These are phyloP conservation scores for Sporothrix sp. DNA, from an alignment of 2,329 filamentous ascomycete species.

Conservation along the genomic window DNA sequence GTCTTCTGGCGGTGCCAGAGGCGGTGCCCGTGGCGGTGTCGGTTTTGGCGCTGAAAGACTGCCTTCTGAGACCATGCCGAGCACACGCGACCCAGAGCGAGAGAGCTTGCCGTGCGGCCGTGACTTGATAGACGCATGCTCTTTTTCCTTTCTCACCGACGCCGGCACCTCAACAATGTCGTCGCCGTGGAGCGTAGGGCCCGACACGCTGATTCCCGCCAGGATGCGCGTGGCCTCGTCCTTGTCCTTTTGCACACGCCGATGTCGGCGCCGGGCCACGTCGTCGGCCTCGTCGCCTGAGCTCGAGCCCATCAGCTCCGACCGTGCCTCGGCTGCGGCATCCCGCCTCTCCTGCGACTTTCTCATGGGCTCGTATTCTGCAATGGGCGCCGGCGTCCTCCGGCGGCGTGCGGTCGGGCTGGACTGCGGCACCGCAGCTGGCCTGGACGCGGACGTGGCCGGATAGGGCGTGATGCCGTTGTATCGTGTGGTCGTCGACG, in stretches of 20 bases:
- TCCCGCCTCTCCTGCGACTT: conserved; percentile 35
- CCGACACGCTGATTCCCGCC: conserved; percentile 30
- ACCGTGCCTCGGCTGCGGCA: conserved; percentile 13
- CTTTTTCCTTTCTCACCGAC: conserved; percentile 25
- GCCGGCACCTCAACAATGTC: conserved; percentile 28
- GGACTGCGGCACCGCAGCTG: background rate
- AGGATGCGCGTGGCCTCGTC: conserved; percentile 33
- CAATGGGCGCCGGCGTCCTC: conserved; percentile 25
- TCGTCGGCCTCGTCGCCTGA: conserved; percentile 25
- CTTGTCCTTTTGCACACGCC: conserved; percentile 29
- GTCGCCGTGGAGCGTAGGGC: conserved; percentile 26
- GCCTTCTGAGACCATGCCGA: conserved; percentile 5
- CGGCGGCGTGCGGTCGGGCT: conserved; percentile 3
- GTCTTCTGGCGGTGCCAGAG: background rate
- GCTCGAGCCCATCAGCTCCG: conserved; percentile 19
- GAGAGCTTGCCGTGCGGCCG: background rate
- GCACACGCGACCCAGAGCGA: background rate
- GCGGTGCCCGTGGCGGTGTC: background rate
- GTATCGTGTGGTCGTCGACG: conserved; percentile 6
- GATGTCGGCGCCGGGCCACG: conserved; percentile 29
- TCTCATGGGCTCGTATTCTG: conserved; percentile 36
- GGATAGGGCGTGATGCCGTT: conserved; percentile 5
- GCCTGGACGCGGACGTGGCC: background rate
- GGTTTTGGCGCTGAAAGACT: background rate
- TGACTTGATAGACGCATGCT: conserved; percentile 16